Evolutionary conservation across 495 filamentous ascomycete species (phyloP).

Genomic region (Oleoguttula mirabilis): DNA sequence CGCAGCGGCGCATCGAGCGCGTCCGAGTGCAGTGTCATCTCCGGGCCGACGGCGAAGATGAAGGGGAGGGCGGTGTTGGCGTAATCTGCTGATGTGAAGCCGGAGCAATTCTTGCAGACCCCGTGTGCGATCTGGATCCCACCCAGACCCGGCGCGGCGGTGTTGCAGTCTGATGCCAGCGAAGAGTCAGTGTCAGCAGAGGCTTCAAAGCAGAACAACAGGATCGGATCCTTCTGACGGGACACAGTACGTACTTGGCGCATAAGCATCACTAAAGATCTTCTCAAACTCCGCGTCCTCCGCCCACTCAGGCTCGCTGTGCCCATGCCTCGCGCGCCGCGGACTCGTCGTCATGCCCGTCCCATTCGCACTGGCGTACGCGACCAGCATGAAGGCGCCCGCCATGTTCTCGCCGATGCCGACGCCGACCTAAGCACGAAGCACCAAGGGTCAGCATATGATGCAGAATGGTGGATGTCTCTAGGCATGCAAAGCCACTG

Average conservation of each 20-base stretch:
- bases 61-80: constrained; percentile 33
- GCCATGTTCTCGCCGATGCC: constrained; percentile 44
- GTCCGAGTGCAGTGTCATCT: constrained; percentile 30
- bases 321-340: neutral
- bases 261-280: constrained; percentile 13
- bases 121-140: constrained; percentile 35
- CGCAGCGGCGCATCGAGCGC: constrained; percentile 33
- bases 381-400: constrained; percentile 40
- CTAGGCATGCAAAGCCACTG: no score
- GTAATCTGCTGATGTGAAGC: constrained; percentile 35
- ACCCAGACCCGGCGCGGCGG: neutral
- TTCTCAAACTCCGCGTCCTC: constrained; percentile 1
- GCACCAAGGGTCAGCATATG: no score
- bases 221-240: no score
- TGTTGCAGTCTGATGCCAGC: no score
- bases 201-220: no score
- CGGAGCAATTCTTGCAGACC: constrained; percentile 40
- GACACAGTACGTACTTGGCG: neutral
- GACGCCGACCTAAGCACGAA: constrained; percentile 41
- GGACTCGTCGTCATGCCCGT: constrained; percentile 7
- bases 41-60: constrained; percentile 44
- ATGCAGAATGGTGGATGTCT: no score
- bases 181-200: no score
- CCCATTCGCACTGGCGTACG: constrained; percentile 35
- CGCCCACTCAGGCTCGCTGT: constrained; percentile 9